Evolutionary conservation across 306 rosid genomes (phyloP).

Genomic region (Trichosanthes cucumerina): DNA sequence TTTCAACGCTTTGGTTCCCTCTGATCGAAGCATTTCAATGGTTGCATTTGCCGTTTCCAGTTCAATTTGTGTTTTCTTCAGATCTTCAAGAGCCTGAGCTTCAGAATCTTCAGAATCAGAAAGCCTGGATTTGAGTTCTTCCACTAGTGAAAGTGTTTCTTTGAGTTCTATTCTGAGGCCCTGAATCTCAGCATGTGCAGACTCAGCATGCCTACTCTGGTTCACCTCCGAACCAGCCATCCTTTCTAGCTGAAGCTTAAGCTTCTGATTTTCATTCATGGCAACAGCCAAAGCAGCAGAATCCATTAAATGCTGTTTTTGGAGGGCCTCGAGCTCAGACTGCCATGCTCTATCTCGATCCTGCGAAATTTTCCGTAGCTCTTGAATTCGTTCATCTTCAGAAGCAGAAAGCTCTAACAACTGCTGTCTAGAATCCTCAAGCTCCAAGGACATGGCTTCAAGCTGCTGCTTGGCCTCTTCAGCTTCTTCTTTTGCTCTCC

Average conservation of each 20-base stretch:
- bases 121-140: constrained; percentile 49
- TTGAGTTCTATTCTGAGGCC: constrained; percentile 56
- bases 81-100: constrained; percentile 39
- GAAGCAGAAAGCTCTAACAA: constrained; percentile 57
- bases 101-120: constrained; percentile 57
- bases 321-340: constrained; percentile 86
- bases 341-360: constrained; percentile 95
- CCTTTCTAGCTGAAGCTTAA: constrained; percentile 65
- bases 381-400: constrained; percentile 68
- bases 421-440: constrained; percentile 67
- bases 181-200: constrained; percentile 52
- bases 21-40: constrained; percentile 36
- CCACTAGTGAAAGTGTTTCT: constrained; percentile 44
- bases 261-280: constrained; percentile 76
- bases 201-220: constrained; percentile 38
- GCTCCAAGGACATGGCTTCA: constrained; percentile 38
- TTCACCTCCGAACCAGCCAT: constrained; percentile 41
- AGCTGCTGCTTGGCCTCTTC: constrained; percentile 62
- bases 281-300: constrained; percentile 67
- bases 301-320: constrained; percentile 82
- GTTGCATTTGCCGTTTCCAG: constrained; percentile 47
- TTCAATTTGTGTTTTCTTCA: constrained; percentile 44
- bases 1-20: constrained; percentile 32
- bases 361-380: constrained; percentile 67
- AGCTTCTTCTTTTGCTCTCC: constrained; percentile 54